Evolutionary conservation across 2,329 filamentous ascomycete species (phyloP), one percentile per base, ranked within the genome.

Genomic region (Fusarium liriodendri): DNA sequence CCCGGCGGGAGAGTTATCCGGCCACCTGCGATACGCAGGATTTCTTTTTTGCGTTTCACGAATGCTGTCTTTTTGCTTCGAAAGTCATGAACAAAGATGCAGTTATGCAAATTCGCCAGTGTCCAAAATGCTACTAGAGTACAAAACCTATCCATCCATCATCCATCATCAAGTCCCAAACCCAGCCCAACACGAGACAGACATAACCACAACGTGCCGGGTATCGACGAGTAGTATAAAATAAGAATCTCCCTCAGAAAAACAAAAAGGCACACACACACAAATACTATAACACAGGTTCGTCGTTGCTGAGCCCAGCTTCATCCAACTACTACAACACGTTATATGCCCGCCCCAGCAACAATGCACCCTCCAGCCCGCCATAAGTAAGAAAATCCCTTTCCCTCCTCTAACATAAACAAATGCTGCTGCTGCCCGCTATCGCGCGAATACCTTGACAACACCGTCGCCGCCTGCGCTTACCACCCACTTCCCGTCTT

Each of bases 391-490:
- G 52, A 55, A 57, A 58, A 25, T 35, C 55, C 45, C 52, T 54
- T 65, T 64, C 66, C 59, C 52, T 37, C 33, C 52, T 57, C 52
- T 57, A 37, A 57, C 25, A 57, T 20, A 37, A 25, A 37, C 16
- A 33, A 37, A 35, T 25, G 38, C 55, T 59, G 54, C 42, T 25
- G 38, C 55, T 59, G 59, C 42, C 37, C 61, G 38, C 61, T 57
- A 62, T 59, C 67, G 86, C 65, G 90, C 88, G 85, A 92, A 98
- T 66, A 98, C 95, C 86, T 98, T 98, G 71, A 98, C 96, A 38
- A 98, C 93, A 8, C 97, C 97, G 82, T 99, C 97, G 14, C 97
- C 97, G 45, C 97, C 97, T 40, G 93, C 96, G 78, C 95, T 97
- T 66, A 98, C 94, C 40, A 99, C 95, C 89, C 97, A 97, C 75